A percentile compares a stretch with the other conserved stretches of the same genome.
Evolutionary conservation across 139 green algal genomes (phyloP).

Genomic region (Chlamydomonas sphaeroides): DNA sequence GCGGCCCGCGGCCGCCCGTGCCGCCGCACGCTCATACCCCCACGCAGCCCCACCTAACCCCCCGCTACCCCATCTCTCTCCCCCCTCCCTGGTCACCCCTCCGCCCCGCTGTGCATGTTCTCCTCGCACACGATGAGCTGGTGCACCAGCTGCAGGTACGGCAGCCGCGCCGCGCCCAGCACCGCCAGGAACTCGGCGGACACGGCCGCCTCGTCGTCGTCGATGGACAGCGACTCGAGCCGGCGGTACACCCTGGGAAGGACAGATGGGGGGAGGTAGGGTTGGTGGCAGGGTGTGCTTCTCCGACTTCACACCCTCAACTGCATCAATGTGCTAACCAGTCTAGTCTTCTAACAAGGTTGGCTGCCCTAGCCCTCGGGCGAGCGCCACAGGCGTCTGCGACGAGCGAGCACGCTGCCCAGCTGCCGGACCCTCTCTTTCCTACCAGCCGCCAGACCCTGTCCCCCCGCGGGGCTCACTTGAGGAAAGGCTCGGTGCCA

Average conservation of each 20-base stretch:
- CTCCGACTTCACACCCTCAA: too few species aligned
- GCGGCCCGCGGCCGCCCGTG: too few species aligned
- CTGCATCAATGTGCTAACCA: too few species aligned
- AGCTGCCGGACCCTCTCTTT: neutral
- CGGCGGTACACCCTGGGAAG: slow-evolving; percentile 65
- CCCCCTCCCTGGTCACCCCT: neutral
- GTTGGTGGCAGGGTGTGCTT: too few species aligned
- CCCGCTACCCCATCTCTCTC: neutral
- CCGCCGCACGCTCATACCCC: too few species aligned
- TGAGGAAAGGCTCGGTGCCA: slow-evolving; percentile 63
- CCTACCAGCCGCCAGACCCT: neutral
- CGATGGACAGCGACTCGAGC: slow-evolving; percentile 61
- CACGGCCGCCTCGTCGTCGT: slow-evolving; percentile 63
- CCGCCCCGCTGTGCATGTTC: slow-evolving; percentile 47
- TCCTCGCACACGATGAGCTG: slow-evolving; percentile 82
- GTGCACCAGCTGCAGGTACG: slow-evolving; percentile 71
- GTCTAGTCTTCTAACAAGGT: too few species aligned
- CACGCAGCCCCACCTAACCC: too few species aligned
- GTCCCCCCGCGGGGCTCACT: slow-evolving; percentile 47
- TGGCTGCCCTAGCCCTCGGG: too few species aligned
- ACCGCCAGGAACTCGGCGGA: slow-evolving; percentile 58
- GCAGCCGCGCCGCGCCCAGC: slow-evolving; percentile 65
- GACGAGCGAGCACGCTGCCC: too few species aligned
- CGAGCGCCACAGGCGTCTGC: too few species aligned
- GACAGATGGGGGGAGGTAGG: neutral